Base-by-base conservation (phyloP, 345 rosid genomes). In the Psidium guajava region DNA sequence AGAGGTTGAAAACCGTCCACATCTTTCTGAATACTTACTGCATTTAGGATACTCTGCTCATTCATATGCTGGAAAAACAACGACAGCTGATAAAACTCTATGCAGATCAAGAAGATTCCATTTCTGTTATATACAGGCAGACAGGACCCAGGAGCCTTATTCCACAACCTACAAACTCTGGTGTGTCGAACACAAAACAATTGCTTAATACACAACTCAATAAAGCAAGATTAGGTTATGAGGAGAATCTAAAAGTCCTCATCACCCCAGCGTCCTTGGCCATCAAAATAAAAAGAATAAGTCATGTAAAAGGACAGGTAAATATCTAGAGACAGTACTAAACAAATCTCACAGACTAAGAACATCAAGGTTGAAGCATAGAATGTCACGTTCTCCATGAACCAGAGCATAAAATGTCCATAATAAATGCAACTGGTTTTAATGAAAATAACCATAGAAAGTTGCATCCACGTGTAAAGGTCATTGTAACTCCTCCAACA, bases 1-100 rank as follows among this genome's bases (percentile, higher is more conserved):
- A 94, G 83, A 0, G 99, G 98, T 87, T 93, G 95, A 91, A 96
- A 96, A 40, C 97, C 98, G 50, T 95, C 99, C 40, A 95, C 98
- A 87, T 95, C 99, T 90, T 94, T 96, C 93, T 92, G 95, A 59
- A 94, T 91, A 85, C 89, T 88, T 64, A 96, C 95, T 18, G 96
- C 95, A 91, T 94, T 94, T 83, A 95, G 89, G 58, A 96, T 89
- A 75, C 87, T 94, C 90, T 94, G 88, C 88, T 96, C 98, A 86
- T 94, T 86, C 94, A 94, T 95, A 88, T 95, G 98, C 98, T 95
- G 92, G 14, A 52, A 86, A 86, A 89, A 56, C 54, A 36, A 87
- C 22, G 6, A 44, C 6, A 50, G 86, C 25, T 12, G 22, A 14
- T 74, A 21, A 28, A 36, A 86, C 55, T 73, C 24, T 15, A 84